Conservation (phyloP, 2,329 filamentous ascomycete genomes). For the Tricladium varicosporioides region DNA sequence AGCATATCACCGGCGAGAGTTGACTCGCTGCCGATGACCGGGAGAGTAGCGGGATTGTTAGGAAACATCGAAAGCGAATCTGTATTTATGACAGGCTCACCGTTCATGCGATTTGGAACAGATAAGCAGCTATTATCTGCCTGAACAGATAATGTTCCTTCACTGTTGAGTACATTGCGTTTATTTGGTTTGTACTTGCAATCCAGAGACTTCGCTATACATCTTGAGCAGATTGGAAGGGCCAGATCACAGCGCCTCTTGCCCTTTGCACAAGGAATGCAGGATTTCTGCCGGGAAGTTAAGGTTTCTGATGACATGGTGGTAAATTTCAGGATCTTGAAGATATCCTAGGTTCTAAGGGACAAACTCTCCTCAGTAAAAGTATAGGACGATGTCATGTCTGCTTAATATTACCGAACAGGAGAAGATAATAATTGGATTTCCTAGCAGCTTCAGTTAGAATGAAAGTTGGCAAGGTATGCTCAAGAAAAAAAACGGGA, state of each 20-base stretch:
- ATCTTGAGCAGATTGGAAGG: slow-evolving; percentile 12
- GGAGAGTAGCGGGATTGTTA: neutral
- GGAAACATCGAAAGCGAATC: slow-evolving; percentile 1
- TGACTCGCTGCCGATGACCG: neutral
- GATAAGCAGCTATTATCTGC: too few relatives aligned
- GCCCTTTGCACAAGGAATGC: slow-evolving; percentile 13
- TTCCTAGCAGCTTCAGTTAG: too few relatives aligned
- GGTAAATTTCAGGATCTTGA: too few relatives aligned
- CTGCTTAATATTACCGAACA: too few relatives aligned
- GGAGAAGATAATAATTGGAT: too few relatives aligned
- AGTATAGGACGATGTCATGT: too few relatives aligned
- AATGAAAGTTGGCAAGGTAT: too few relatives aligned
- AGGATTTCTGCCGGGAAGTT: slow-evolving; percentile 17
- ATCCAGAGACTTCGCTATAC: neutral
- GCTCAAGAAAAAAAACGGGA: too few relatives aligned
- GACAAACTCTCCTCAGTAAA: too few relatives aligned
- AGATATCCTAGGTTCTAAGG: too few relatives aligned
- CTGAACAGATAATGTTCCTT: neutral
- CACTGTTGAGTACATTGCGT: neutral
- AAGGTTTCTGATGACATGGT: neutral
- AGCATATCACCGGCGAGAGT: neutral
- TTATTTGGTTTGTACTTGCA: slow-evolving; percentile 14
- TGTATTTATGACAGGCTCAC: too few relatives aligned
- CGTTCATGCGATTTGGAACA: too few relatives aligned
- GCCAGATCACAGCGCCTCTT: slow-evolving; percentile 18